Evolutionary conservation across 352 stramenopile genomes (phyloP).

Genomic region (Phytopythium litorale): DNA sequence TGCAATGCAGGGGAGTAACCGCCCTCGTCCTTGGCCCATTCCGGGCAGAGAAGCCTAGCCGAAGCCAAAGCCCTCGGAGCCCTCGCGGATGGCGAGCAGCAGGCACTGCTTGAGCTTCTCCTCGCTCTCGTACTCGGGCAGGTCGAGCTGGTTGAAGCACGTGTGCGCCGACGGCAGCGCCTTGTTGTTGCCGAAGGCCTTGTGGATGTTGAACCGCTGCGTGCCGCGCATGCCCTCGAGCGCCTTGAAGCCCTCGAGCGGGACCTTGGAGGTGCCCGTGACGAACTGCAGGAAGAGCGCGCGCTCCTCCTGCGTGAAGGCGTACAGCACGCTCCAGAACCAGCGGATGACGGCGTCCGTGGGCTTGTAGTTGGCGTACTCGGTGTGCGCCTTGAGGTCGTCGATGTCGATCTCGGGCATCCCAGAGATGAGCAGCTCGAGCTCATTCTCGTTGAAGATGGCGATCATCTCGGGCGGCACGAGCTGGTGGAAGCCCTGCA

Average conservation of each 20-base stretch:
- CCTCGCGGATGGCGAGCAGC: constrained; percentile 97
- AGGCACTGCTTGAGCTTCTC: constrained; percentile 97
- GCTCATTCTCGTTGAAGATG: constrained; percentile 94
- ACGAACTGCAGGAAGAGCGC: constrained; percentile 93
- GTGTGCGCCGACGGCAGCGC: constrained; percentile 94
- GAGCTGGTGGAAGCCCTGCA: constrained; percentile 90
- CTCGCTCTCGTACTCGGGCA: constrained; percentile 97
- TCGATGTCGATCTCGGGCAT: constrained; percentile 94
- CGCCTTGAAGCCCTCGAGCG: constrained; percentile 97
- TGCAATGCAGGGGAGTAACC: too few relatives aligned
- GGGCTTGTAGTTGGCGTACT: constrained; percentile 92
- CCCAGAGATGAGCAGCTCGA: constrained; percentile 92
- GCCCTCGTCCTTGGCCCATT: not conserved
- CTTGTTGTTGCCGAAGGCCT: constrained; percentile 90
- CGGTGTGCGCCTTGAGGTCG: constrained; percentile 91
- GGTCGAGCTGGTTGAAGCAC: constrained; percentile 99
- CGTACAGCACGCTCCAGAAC: constrained; percentile 93
- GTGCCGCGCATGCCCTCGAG: constrained; percentile 98
- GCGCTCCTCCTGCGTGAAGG: constrained; percentile 89
- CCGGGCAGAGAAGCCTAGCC: constrained; percentile 59
- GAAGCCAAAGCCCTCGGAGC: constrained; percentile 97
- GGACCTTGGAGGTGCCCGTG: constrained; percentile 91
- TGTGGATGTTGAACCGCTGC: constrained; percentile 99
- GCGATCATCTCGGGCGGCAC: constrained; percentile 88
- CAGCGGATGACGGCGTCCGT: constrained; percentile 90